A percentile compares a stretch with the other conserved stretches of the same genome.
Evolutionary conservation across 2,329 filamentous ascomycete genomes (phyloP).

Genomic region (Aspergillus carbonarius): DNA sequence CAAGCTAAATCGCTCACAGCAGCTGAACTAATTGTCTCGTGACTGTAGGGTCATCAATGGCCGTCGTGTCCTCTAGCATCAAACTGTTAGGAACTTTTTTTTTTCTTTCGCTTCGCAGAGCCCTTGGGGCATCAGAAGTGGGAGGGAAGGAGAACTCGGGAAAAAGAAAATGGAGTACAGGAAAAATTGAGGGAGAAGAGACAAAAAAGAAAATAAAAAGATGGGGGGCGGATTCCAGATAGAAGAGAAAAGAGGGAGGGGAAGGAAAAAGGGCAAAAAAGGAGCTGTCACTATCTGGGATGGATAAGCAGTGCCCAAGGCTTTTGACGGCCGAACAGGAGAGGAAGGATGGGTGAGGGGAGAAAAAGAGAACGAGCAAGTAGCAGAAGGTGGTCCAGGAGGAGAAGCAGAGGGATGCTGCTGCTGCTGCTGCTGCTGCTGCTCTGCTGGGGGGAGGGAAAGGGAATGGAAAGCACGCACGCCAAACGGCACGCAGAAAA

Average conservation of each 20-base stretch:
- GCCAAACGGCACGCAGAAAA: constrained; percentile 19
- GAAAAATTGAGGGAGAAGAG: constrained; percentile 6
- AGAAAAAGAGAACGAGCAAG: constrained; percentile 14
- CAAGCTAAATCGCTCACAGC: constrained; percentile 17
- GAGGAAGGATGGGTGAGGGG: constrained; percentile 3
- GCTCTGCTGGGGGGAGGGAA: not conserved
- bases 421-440: not conserved
- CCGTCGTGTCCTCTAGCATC: constrained; percentile 13
- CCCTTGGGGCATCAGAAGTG: constrained; percentile 12
- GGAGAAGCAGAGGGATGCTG: constrained; percentile 12
- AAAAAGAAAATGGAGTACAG: constrained; percentile 11
- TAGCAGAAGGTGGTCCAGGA: constrained; percentile 10
- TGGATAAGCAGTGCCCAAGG: constrained; percentile 8
- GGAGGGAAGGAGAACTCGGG: constrained; percentile 14
- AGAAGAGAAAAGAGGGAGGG: constrained; percentile 2
- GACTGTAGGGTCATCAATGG: constrained; percentile 20
- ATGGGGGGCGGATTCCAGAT: constrained; percentile 3
- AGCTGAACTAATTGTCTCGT: constrained; percentile 20
- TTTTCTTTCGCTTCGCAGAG: constrained; percentile 5
- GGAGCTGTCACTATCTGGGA: constrained; percentile 18
- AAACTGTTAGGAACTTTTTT: constrained; percentile 11
- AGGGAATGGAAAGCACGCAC: constrained; percentile 11
- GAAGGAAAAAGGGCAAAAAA: constrained; percentile 18
- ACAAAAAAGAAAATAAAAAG: constrained; percentile 14
- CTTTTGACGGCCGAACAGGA: constrained; percentile 6